Evolutionary conservation across 257 asterid species (phyloP).

Genomic region (Rubia yunnanensis): DNA sequence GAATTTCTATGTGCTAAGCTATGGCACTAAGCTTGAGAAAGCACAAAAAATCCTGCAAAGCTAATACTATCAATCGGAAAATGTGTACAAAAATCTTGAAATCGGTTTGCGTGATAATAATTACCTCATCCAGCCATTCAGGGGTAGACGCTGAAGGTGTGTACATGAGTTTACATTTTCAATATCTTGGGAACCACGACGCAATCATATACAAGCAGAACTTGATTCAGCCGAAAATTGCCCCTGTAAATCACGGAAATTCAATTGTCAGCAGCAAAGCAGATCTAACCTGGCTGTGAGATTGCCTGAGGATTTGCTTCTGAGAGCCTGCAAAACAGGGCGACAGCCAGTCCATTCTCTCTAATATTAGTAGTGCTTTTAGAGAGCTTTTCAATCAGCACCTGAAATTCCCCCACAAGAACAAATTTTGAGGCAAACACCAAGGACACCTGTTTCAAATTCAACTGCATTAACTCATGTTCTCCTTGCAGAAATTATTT

Average conservation of each 20-base stretch:
- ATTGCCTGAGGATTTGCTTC: conserved; percentile 98
- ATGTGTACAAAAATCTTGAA: not conserved
- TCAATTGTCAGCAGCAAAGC: conserved; percentile 8
- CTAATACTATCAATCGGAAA: too few relatives aligned
- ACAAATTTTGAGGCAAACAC: conserved; percentile 88
- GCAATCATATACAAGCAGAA: conserved; percentile 34
- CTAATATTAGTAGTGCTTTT: conserved; percentile 29
- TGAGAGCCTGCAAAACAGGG: conserved; percentile 92
- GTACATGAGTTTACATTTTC: conserved; percentile 69
- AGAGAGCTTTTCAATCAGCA: conserved; percentile 21
- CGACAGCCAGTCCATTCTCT: conserved; percentile 81
- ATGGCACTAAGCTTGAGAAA: too few relatives aligned
- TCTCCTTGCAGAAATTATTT: not conserved
- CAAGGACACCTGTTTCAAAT: conserved; percentile 59
- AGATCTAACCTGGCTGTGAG: conserved; percentile 73
- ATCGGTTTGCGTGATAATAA: conserved; percentile 8
- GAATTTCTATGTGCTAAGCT: too few relatives aligned
- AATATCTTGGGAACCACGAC: conserved; percentile 77
- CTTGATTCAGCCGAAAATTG: conserved; percentile 2
- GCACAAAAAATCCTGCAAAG: too few relatives aligned
- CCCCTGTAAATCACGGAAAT: conserved; percentile 2
- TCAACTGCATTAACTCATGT: not conserved
- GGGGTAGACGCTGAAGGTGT: conserved; percentile 43
- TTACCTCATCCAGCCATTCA: conserved; percentile 75
- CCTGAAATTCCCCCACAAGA: conserved; percentile 99